Percentiles rank a stretch among this genome's conserved stretches.
Conservation (phyloP, 306 rosid genomes). For the Castanea mollissima region DNA sequence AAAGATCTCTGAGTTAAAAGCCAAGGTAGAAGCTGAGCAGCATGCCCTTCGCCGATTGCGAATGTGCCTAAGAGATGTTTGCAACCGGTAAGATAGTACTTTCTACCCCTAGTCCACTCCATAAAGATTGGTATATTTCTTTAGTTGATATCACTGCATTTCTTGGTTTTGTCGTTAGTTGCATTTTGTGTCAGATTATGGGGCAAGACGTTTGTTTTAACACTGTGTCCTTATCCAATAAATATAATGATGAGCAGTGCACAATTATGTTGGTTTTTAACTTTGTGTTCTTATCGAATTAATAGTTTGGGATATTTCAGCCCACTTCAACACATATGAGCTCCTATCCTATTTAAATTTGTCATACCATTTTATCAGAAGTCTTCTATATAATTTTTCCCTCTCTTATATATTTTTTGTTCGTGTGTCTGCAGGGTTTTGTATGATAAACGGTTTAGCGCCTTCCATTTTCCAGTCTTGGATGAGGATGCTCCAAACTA, state of each 20-base stretch:
- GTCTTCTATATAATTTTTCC: background rate
- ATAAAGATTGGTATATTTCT: background rate
- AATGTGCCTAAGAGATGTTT: conserved; percentile 97
- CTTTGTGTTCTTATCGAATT: background rate
- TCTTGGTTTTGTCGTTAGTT: background rate
- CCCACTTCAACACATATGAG: background rate
- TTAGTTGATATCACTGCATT: background rate
- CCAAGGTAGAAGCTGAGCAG: conserved; percentile 93
- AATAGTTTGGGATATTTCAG: background rate
- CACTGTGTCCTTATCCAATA: background rate
- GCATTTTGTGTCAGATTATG: background rate
- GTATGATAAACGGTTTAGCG: conserved; percentile 89
- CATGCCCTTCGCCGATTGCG: conserved; percentile 95
- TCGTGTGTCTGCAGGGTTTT: conserved; percentile 60
- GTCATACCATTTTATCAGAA: background rate
- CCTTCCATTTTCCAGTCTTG: conserved; percentile 87
- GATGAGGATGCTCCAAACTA: conserved; percentile 99
- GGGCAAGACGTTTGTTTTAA: background rate
- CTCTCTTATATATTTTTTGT: background rate
- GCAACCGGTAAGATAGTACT: conserved; percentile 72
- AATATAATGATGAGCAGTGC: background rate
- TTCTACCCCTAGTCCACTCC: background rate
- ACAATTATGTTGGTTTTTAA: background rate
- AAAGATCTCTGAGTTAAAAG: conserved; percentile 85
- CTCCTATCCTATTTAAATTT: background rate